phyloP scores from a whole-genome alignment of 441 rosid species.

The Pelargonium citronellum region DNA sequence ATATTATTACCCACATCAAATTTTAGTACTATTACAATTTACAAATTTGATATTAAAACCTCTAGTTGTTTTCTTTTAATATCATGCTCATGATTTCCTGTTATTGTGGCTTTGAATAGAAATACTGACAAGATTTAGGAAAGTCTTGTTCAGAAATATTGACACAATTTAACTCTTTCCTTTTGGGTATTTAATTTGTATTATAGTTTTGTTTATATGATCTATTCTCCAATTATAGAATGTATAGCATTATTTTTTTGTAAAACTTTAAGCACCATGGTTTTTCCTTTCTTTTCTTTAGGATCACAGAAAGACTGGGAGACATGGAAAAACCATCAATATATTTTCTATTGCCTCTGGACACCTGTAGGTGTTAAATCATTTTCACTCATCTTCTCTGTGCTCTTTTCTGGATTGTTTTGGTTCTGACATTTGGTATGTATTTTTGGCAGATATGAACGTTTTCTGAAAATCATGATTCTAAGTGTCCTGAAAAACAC shows the following conservation, averaged over 20 bases:
- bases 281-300: conserved; percentile 25
- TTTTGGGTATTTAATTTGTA: no score
- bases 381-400: conserved; percentile 8
- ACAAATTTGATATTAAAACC: background rate
- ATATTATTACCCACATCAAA: no score
- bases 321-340: conserved; percentile 77
- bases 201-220: no score
- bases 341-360: conserved; percentile 98
- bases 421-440: background rate
- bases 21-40: no score
- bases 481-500: conserved; percentile 90
- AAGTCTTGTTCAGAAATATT: no score
- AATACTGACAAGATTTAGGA: no score
- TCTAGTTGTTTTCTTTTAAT: no score
- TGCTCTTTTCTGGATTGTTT: background rate
- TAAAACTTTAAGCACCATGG: background rate
- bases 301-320: conserved; percentile 65
- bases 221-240: background rate
- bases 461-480: conserved; percentile 94
- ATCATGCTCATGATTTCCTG: no score
- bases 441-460: conserved; percentile 64
- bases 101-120: no score
- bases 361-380: conserved; percentile 68
- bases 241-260: background rate
- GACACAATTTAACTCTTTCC: no score